phyloP scores from a whole-genome alignment of 1,284 basidiomycete species.

The Phlebopus sp. region DNA sequence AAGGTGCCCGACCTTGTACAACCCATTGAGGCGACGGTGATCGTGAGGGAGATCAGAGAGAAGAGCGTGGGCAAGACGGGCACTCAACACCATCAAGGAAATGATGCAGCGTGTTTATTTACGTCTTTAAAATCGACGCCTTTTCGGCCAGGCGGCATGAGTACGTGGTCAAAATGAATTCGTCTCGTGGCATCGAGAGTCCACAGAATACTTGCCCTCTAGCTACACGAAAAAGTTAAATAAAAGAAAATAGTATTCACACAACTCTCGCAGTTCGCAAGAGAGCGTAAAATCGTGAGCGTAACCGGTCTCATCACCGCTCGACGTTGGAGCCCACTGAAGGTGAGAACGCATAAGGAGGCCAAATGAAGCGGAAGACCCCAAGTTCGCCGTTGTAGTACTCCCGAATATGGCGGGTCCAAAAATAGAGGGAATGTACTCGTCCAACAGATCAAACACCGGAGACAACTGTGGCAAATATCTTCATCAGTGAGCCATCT shows the following conservation, averaged over 20 bases:
- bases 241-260: conserved; percentile 10
- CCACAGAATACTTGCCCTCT: conserved; percentile 7
- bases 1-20: conserved; percentile 3
- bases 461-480: conserved; percentile 2
- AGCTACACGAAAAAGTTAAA: conserved; percentile 13
- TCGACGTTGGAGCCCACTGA: conserved; percentile 6
- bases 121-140: conserved; percentile 17
- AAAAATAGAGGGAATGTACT: conserved; percentile 8
- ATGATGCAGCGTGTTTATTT: conserved; percentile 26
- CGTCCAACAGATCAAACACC: conserved; percentile 2
- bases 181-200: conserved; percentile 7
- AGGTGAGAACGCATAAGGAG: conserved; percentile 6
- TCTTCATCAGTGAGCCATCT: conserved; percentile 7
- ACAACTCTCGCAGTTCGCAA: conserved; percentile 10
- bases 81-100: conserved; percentile 10
- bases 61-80: conserved; percentile 18
- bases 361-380: conserved; percentile 14
- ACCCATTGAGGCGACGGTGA: conserved; percentile 1
- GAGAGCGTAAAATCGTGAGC: conserved; percentile 8
- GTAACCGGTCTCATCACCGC: conserved; percentile 8
- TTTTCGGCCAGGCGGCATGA: conserved; percentile 11
- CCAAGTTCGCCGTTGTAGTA: conserved; percentile 9
- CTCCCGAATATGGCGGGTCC: conserved; percentile 1
- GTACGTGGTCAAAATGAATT: conserved; percentile 13
- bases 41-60: background rate